Conservation (phyloP, 306 rosid species). For the Lotus japonicus region DNA sequence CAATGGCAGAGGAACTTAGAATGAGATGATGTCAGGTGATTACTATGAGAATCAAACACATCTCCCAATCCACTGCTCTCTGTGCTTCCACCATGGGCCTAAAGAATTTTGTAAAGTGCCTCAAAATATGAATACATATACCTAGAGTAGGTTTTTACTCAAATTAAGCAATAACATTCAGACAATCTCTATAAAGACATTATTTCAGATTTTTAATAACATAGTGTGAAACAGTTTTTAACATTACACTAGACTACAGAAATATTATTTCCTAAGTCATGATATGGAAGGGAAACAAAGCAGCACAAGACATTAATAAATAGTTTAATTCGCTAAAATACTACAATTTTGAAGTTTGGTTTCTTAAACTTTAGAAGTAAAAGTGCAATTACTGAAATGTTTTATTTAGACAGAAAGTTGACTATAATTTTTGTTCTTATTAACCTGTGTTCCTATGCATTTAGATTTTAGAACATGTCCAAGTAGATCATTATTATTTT, state of each 20-base stretch:
- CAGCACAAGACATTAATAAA: not conserved
- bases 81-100: slow-evolving; percentile 70
- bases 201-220: not conserved
- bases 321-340: slow-evolving; percentile 4
- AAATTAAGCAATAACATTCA: slow-evolving; percentile 6
- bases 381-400: not conserved
- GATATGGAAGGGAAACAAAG: not conserved
- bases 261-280: slow-evolving; percentile 3
- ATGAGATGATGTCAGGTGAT: slow-evolving; percentile 54
- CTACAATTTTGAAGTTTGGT: not conserved
- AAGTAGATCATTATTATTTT: not conserved
- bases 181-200: not conserved
- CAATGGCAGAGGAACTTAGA: slow-evolving; percentile 66
- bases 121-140: slow-evolving; percentile 13
- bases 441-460: not conserved
- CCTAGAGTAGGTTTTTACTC: not conserved
- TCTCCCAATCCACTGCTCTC: slow-evolving; percentile 72
- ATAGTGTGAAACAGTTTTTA: not conserved
- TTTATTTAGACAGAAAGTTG: not conserved
- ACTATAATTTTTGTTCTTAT: not conserved
- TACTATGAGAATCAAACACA: slow-evolving; percentile 54
- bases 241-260: not conserved
- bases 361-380: slow-evolving; percentile 2
- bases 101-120: slow-evolving; percentile 17
- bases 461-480: not conserved